Percentiles rank a stretch among this genome's conserved stretches.
Conservation (phyloP, 495 filamentous ascomycete species). For the Thozetella sp. region DNA sequence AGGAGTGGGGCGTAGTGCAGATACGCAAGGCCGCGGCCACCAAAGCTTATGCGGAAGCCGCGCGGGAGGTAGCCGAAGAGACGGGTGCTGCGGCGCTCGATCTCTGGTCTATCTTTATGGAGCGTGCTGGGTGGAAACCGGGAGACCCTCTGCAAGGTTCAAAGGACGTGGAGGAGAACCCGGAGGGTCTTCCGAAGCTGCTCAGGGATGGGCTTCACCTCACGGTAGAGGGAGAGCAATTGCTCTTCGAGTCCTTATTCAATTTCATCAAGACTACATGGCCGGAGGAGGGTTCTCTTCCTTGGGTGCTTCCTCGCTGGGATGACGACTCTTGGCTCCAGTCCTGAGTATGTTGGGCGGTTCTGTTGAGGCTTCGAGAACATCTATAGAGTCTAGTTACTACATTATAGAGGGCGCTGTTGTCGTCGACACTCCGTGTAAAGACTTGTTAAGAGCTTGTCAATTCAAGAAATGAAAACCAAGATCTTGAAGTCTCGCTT, state of each 20-base stretch:
- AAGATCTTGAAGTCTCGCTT: too few species aligned
- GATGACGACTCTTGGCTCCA: not conserved
- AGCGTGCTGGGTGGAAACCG: constrained; percentile 54
- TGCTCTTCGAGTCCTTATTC: constrained; percentile 60
- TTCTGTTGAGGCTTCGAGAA: not conserved
- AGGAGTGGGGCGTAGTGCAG: constrained; percentile 21
- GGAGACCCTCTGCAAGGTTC: constrained; percentile 55
- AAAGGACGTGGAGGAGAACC: constrained; percentile 45
- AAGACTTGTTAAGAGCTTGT: too few species aligned
- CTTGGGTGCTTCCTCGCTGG: not conserved
- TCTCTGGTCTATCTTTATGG: constrained; percentile 65
- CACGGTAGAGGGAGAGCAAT: constrained; percentile 54
- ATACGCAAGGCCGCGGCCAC: constrained; percentile 55
- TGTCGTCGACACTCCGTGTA: too few species aligned
- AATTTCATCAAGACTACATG: constrained; percentile 52
- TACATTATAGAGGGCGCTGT: too few species aligned
- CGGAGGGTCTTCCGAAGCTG: constrained; percentile 32
- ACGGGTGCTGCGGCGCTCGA: constrained; percentile 60
- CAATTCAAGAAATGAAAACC: too few species aligned
- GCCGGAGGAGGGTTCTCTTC: constrained; percentile 52
- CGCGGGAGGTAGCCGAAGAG: constrained; percentile 52
- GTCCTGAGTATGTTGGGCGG: too few species aligned
- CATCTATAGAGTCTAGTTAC: too few species aligned
- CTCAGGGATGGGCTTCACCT: constrained; percentile 61
- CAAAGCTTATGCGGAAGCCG: constrained; percentile 61